Base-by-base conservation (phyloP, 2,329 filamentous ascomycete genomes). In the Trichoderma polysporum region DNA sequence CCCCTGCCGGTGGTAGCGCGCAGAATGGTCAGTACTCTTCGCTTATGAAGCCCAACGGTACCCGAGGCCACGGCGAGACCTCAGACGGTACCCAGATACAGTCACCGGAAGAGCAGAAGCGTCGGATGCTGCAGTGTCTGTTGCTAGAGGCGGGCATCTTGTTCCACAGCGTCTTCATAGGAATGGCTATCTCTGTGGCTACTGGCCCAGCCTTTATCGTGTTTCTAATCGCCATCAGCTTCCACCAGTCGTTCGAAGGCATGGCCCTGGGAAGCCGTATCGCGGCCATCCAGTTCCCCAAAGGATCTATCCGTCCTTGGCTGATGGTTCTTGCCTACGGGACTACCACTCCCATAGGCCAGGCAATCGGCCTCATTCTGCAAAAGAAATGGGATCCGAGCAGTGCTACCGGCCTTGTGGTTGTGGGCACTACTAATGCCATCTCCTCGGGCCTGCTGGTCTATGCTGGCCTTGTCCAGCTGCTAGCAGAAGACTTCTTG, bases 211-310 rank as follows among this genome's bases (percentile, higher is more conserved):
- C 90, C 1, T 95, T 95, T 74, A 82, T 92, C 49, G 90, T 94
- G 13, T 91, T 95, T 70, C 82, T 95, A 0, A 83, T 94, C 33
- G 92, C 92, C 58, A 93, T 95, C 69, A 88, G 87, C 70, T 94
- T 94, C 78, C 92, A 95, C 74, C 91, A 97, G 79, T 93, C 91
- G 1, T 97, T 97, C 70, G 93, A 97, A 79, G 93, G 93, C 2
- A 88, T 97, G 15, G 93, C 93, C 0, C 86, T 97, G 4, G 93
- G 93, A 7, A 91, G 91, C 50, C 90, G 93, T 67, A 97, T 97
- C 72, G 91, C 92, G 0, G 90, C 91, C 10, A 88, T 97, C 31
- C 88, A 90, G 76, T 97, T 97, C 74, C 87, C 91, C 0, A 85
- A 85, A 22, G 85, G 85, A 2, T 94, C 91, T 0, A 79, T 86